These are phyloP conservation scores for Exutisphaerella laricina DNA, from an alignment of 2,329 filamentous ascomycete genomes.

Conservation along the genomic window DNA sequence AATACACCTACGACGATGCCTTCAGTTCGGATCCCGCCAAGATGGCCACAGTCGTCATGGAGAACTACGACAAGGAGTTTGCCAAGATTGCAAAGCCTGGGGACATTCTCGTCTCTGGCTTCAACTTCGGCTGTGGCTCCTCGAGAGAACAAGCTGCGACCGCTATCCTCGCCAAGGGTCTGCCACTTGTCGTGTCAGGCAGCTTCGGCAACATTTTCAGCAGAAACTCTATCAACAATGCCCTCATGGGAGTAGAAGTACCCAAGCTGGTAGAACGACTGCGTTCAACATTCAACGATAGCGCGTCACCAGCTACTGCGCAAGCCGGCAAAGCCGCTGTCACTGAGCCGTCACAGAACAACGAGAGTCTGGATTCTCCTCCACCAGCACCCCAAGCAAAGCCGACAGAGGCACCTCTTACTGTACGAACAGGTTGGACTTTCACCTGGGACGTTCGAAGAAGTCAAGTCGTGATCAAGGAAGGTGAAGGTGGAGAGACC, in stretches of 20 bases:
- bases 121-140: conserved; percentile 81
- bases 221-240: conserved; percentile 75
- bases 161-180: conserved; percentile 72
- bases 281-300: conserved; percentile 51
- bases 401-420: conserved; percentile 51
- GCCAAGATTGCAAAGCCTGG: conserved; percentile 55
- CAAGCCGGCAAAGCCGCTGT: conserved; percentile 35
- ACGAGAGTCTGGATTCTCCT: conserved; percentile 48
- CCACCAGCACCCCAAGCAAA: conserved; percentile 35
- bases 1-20: conserved; percentile 88
- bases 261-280: conserved; percentile 62
- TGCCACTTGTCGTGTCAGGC: conserved; percentile 72
- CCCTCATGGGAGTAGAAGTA: conserved; percentile 65
- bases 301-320: conserved; percentile 16
- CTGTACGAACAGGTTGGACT: conserved; percentile 75
- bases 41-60: conserved; percentile 89
- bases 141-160: conserved; percentile 86
- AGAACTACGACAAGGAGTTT: conserved; percentile 82
- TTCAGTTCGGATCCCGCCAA: conserved; percentile 64
- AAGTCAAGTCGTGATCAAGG: conserved; percentile 64
- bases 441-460: conserved; percentile 73
- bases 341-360: conserved; percentile 49
- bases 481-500: conserved; percentile 58
- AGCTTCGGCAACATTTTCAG: conserved; percentile 82
- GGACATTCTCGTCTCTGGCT: conserved; percentile 80